Base-by-base conservation (phyloP, 148 eudicot species). In the Heliosperma pusillum region DNA sequence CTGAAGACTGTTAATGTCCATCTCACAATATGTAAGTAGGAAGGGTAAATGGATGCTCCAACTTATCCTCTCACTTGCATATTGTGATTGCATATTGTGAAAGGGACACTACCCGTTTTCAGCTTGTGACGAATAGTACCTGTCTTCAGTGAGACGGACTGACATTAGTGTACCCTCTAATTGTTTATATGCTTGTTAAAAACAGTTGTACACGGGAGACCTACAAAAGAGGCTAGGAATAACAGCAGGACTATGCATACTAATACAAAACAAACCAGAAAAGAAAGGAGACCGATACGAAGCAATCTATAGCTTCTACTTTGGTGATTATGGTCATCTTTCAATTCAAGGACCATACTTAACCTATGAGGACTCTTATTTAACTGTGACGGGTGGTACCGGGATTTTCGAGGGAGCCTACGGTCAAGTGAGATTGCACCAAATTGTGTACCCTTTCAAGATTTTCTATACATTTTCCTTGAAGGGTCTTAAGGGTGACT, bases 401-500 rank as follows among this genome's bases (percentile, higher is more conserved):
- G 97, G 97, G 5, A 79, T 88, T 5, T 92, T 92, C 21, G 91
- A 87, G 64, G 95, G 97, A 7, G 97, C 82, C 1, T 82, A 81
- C 69, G 95, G 97, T 11, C 85, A 87, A 65, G 95, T 92, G 44
- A 88, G 82, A 76, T 77, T 92, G 73, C 89, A 87, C 12, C 95
- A 92, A 77, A 70, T 92, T 19, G 78, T 92, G 26, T 92, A 87
- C 81, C 97, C 97, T 2, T 81, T 92, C 76, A 92, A 92, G 87
- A 71, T 92, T 20, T 90, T 88, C 79, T 92, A 92, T 74, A 92
- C 93, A 2, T 90, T 92, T 58, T 86, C 86, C 65, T 72, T 92
- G 77, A 88, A 92, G 81, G 97, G 97, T 0, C 82, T 91, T 0
- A 80, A 75, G 74, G 78, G 36, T 73, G 82, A 80, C 52, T 57